A percentile compares a stretch with the other conserved stretches of the same genome.
These are phyloP conservation scores for Fusarium albidum DNA, from an alignment of 2,329 filamentous ascomycete species.

Conservation along the genomic window DNA sequence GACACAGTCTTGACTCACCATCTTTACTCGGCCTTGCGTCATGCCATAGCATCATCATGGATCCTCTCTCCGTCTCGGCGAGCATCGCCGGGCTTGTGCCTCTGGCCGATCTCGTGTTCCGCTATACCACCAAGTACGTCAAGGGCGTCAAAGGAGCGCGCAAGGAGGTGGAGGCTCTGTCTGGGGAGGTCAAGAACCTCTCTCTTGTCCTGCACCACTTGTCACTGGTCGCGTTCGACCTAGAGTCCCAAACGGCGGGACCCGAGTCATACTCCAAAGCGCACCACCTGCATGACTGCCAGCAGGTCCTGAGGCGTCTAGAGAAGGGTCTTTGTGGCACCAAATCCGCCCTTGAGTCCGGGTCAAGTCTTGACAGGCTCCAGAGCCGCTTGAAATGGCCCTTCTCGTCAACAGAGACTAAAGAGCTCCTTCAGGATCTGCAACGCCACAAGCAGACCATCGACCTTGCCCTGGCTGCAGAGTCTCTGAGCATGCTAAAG, in stretches of 20 bases:
- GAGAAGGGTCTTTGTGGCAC: neutral
- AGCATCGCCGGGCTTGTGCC: slow-evolving; percentile 21
- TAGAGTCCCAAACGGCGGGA: neutral
- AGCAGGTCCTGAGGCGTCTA: neutral
- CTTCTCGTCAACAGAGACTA: slow-evolving; percentile 1
- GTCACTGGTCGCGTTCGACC: neutral
- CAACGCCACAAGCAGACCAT: slow-evolving; percentile 5
- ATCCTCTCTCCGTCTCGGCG: slow-evolving; percentile 14
- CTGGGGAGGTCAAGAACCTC: slow-evolving; percentile 1
- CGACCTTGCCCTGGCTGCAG: neutral
- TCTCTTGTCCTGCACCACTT: slow-evolving; percentile 6
- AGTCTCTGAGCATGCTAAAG: too few species aligned
- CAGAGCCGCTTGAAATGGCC: slow-evolving; percentile 6
- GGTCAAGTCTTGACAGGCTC: neutral
- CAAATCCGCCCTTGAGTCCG: neutral
- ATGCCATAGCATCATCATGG: neutral
- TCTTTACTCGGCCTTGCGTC: too few species aligned
- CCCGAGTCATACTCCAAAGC: neutral
- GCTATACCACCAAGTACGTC: slow-evolving; percentile 1
- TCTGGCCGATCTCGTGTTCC: slow-evolving; percentile 22
- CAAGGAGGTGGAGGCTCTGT: slow-evolving; percentile 2
- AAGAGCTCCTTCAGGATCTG: neutral
- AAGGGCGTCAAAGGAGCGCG: neutral
- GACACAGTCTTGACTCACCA: too few species aligned
- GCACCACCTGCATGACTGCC: slow-evolving; percentile 10